Base-by-base conservation (phyloP, 2,329 filamentous ascomycete genomes). In the Emmonsiellopsis sp. region DNA sequence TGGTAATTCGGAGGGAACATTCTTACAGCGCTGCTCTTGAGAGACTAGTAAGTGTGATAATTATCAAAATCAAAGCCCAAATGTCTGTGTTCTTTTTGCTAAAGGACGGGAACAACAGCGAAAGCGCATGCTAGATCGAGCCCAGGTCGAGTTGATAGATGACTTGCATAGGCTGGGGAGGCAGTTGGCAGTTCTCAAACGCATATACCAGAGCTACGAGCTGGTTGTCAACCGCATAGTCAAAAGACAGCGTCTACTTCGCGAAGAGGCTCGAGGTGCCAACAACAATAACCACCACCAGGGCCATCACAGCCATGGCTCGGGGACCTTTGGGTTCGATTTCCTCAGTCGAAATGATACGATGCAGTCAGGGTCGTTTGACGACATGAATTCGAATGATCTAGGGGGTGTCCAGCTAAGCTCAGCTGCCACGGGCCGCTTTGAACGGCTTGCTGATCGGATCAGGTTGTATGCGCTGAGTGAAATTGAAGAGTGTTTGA, bases 401-500 rank as follows among this genome's bases (percentile, higher is more conserved):
- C 57, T 65, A 5, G 68, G 73, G 5, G 73, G 72, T 1, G 69
- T 75, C 14, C 67, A 63, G 33, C 58, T 77, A 51, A 71, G 67
- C 42, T 64, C 71, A 7, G 66, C 80, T 0, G 78, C 82, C 0
- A 71, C 79, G 43, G 78, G 79, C 4, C 73, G 81, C 1, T 85
- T 85, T 57, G 78, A 81, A 61, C 68, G 82, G 21, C 68, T 85
- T 31, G 75, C 77, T 46, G 80, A 84, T 60, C 73, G 81, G 3
- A 84, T 85, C 54, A 74, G 77, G 42, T 66, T 84, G 39, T 84
- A 84, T 56, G 82, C 81, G 9, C 65, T 85, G 55, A 79, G 75
- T 53, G 82, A 85, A 63, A 82, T 85, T 43, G 78, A 84, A 50
- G 78, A 82, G 57, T 84, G 82, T 58, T 67, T 84, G 21, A 80